A percentile compares a stretch with the other conserved stretches of the same genome.
Conservation (phyloP, 2,329 filamentous ascomycete genomes). For the Cordyceps javanica region DNA sequence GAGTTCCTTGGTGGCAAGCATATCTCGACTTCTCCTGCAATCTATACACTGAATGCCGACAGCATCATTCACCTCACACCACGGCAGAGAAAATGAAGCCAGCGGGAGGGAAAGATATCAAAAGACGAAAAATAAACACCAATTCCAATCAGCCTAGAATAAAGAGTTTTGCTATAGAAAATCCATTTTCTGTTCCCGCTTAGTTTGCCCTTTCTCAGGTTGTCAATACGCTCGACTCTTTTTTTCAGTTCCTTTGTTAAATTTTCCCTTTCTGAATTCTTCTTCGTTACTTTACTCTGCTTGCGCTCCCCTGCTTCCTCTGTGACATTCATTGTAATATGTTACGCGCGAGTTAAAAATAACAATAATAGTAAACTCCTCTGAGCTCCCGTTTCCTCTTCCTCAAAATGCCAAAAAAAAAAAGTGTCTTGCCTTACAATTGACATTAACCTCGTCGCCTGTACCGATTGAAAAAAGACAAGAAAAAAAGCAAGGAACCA, state of each 20-base stretch:
- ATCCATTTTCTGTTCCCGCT: background rate
- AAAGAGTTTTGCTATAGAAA: background rate
- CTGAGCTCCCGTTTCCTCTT: too few species aligned
- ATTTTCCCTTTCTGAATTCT: too few species aligned
- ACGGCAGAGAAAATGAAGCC: background rate
- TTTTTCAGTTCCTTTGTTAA: too few species aligned
- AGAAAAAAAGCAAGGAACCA: background rate
- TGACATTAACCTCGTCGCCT: too few species aligned
- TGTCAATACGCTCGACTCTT: slow-evolving; percentile 5
- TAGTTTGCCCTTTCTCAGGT: background rate
- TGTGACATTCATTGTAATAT: background rate
- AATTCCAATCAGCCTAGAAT: background rate
- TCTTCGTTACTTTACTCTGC: background rate
- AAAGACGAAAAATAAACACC: background rate
- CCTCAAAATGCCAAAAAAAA: background rate
- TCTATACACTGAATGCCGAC: too few species aligned
- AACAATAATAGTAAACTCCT: too few species aligned
- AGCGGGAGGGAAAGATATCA: background rate
- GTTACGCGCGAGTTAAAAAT: background rate
- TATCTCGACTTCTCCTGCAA: background rate
- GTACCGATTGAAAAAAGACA: too few species aligned
- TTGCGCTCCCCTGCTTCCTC: background rate
- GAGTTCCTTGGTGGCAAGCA: background rate
- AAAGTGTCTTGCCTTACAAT: too few species aligned
- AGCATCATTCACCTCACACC: background rate